These are phyloP conservation scores for Paramyrothecium roridum DNA, from an alignment of 2,329 filamentous ascomycete species.

Conservation along the genomic window DNA sequence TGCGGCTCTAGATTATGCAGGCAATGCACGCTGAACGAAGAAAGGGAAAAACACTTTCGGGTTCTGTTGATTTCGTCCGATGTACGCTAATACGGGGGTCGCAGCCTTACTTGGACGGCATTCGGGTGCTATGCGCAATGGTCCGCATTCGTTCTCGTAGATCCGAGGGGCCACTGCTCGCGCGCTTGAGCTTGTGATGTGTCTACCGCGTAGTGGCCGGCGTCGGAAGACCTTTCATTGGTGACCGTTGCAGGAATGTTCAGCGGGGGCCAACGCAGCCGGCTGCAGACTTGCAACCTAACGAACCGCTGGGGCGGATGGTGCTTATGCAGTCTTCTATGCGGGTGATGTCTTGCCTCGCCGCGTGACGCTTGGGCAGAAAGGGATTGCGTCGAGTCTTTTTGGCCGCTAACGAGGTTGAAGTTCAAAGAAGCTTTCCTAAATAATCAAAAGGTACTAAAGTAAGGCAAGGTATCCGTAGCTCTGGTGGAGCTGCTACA, in stretches of 20 bases:
- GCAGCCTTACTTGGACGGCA: background rate
- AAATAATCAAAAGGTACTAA: background rate
- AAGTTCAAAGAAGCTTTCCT: background rate
- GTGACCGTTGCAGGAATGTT: background rate
- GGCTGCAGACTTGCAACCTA: background rate
- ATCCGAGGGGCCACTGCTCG: background rate
- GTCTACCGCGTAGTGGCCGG: background rate
- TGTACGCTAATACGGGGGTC: background rate
- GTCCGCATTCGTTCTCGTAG: background rate
- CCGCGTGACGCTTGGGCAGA: background rate
- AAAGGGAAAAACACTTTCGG: background rate
- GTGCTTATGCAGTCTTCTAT: background rate
- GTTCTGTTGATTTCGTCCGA: background rate
- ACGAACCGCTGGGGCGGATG: background rate
- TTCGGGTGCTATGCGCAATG: background rate
- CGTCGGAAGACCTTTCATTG: background rate
- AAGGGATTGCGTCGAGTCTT: background rate
- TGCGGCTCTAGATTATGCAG: background rate
- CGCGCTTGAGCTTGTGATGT: background rate
- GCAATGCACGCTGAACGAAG: background rate
- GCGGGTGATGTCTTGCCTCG: background rate
- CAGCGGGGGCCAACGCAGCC: background rate
- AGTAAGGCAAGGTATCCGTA: background rate
- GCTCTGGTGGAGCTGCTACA: conserved; percentile 3
- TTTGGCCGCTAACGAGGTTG: background rate